Base-by-base conservation (phyloP, 2,329 filamentous ascomycete species). In the Cordyceps cateniannulata region DNA sequence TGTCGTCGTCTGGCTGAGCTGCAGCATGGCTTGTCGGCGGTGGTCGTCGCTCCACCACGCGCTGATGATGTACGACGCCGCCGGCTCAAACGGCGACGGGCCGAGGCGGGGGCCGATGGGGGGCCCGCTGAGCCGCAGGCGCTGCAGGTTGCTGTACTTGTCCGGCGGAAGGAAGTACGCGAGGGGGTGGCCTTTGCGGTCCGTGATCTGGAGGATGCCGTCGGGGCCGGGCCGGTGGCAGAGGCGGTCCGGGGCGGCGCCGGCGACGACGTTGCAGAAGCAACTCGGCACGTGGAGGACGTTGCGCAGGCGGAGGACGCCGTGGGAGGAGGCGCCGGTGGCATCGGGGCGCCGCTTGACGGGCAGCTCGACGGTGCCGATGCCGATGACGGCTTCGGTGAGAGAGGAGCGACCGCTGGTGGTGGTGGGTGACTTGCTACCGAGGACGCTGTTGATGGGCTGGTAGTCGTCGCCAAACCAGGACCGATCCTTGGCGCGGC, bases 381-480 rank as follows among this genome's bases (percentile, higher is more conserved):
- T 61, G 14, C 59, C 59, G 22, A 63, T 24, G 24, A 61, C 59
- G n/a, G 53, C 32, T 16, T 2, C 10, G 22, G 9, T 9, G 5
- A 18, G 38, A 14, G 32, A 35, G 32, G 32, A 35, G 32, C 32
- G 32, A 12, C 32, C 32, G 9, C 32, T 12, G 32, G 29, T 5
- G 18, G 20, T 7, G n/a, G 25, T n/a, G 5, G n/a, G 16, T 5
- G 18, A 10, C 10, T 47, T 40, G 22, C 14, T 16, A 2, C 40
- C 42, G 20, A 61, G 47, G 20, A 32, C 18, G 49, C 59, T 58
- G 42, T 25, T 51, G 48, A 63, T 42, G 51, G 59, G 44, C 24
- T 22, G 49, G 54, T 63, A 63, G 10, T 63, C 62, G n/a, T 32
- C 59, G 1, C 32, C 52, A 20, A 63, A 63, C 62, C 62, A 63